A percentile compares a stretch with the other conserved stretches of the same genome.
phyloP scores from a whole-genome alignment of 2,329 filamentous ascomycete species.

The Trichoderma atroviride region DNA sequence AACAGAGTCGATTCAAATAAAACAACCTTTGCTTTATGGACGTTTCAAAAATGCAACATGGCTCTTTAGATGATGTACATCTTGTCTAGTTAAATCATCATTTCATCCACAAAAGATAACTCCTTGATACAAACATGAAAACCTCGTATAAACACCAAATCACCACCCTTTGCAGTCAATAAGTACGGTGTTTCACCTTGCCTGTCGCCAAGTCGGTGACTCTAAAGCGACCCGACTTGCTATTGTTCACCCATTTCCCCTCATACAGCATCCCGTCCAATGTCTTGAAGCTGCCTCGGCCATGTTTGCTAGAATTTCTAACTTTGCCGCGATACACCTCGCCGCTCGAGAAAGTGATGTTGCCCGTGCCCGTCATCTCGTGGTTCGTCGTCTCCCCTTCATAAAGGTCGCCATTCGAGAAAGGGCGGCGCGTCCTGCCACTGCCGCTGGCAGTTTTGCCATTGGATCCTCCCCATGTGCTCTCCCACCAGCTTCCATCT shows the following conservation, averaged over 20 bases:
- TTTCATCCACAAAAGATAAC: neutral
- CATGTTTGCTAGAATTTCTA: neutral
- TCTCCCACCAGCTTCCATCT: slow-evolving; percentile 1
- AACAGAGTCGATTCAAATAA: neutral
- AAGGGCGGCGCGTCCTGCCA: neutral
- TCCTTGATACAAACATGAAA: neutral
- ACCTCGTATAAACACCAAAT: neutral
- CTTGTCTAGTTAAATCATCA: neutral
- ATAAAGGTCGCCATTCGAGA: neutral
- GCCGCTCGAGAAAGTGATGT: neutral
- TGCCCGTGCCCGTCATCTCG: neutral
- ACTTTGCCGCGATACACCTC: neutral
- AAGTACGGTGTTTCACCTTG: neutral
- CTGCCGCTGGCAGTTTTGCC: neutral
- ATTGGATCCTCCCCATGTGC: neutral
- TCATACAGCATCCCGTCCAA: neutral
- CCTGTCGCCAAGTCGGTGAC: neutral
- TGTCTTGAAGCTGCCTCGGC: neutral
- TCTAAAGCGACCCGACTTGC: neutral
- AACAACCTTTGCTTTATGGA: neutral
- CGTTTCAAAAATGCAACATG: neutral
- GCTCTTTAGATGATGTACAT: neutral
- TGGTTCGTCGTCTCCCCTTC: neutral
- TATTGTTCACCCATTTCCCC: neutral
- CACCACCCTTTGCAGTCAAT: neutral